Evolutionary conservation across 805 yeast species (phyloP).

Genomic region (Isabelozyma heimii): DNA sequence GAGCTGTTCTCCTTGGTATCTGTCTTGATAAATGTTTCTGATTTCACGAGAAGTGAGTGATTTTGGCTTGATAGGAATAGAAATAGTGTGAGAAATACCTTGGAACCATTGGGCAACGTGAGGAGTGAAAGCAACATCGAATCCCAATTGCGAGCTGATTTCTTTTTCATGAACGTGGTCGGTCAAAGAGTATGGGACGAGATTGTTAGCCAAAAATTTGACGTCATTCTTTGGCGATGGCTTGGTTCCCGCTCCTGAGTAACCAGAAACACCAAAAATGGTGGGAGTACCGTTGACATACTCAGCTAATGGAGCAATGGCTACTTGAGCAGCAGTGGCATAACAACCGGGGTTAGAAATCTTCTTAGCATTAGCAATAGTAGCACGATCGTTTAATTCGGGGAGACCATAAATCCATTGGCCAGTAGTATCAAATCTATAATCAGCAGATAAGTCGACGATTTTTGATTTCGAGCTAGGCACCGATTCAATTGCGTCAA

Average conservation of each 20-base stretch:
- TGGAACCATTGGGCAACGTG: constrained; percentile 99
- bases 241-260: constrained; percentile 99
- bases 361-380: constrained; percentile 67
- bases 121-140: constrained; percentile 84
- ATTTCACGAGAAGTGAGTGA: constrained; percentile 77
- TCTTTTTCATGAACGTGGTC: constrained; percentile 97
- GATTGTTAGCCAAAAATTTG: constrained; percentile 68
- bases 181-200: constrained; percentile 93
- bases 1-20: constrained; percentile 83
- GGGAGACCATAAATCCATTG: constrained; percentile 96
- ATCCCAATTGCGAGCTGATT: constrained; percentile 76
- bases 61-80: constrained; percentile 73
- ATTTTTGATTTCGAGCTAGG: constrained; percentile 70
- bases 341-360: constrained; percentile 98
- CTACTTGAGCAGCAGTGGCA: constrained; percentile 94
- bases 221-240: constrained; percentile 95
- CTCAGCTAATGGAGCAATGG: constrained; percentile 81
- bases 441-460: constrained; percentile 92
- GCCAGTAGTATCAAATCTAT: constrained; percentile 84
- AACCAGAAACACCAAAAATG: constrained; percentile 94
- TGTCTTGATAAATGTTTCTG: constrained; percentile 80
- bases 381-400: constrained; percentile 71
- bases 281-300: constrained; percentile 72
- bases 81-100: constrained; percentile 90
- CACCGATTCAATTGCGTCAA: constrained; percentile 72